Evolutionary conservation across 352 stramenopile genomes (phyloP), one percentile per base, ranked within the genome.

Genomic region (Phytophthora kernoviae): DNA sequence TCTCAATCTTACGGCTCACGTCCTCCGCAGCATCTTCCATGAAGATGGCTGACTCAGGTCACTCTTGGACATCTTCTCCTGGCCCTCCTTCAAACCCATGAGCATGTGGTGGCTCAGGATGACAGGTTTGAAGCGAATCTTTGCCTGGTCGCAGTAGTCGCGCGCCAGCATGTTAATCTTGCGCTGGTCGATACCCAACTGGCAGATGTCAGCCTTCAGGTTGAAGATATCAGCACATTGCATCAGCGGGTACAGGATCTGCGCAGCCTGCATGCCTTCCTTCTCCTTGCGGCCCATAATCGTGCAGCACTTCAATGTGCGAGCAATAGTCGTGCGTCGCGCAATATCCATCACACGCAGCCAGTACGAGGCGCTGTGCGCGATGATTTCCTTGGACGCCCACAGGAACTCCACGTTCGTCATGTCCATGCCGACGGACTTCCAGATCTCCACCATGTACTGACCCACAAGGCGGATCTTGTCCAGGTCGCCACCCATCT

Each of bases 361-460:
- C 94, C 94, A 98, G 84, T 98, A 98, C 62, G 84, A 88, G 34
- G 83, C 81, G 44, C 89, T 88, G 58, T 96, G 81, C 18, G 73
- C 60, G 68, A 97, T 96, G 64, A 98, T 98, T 71, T 99, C 94
- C 63, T 98, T 85, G 27, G 91, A 98, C 12, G 97, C 97, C 97
- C 97, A 99, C 17, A 99, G 91, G 73, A 99, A 99, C 75, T 99
- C 84, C 10, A 99, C 97, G 79, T 99, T 98, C 58, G 89, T 89
- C 75, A 99, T 96, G 81, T 99, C 89, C 98, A 99, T 99, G 20
- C 98, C 97, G 27, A 97, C 94, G 41, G 97, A 98, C 75, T 98
- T 99, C 98, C 98, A 99, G 58, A 99, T 98, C 74, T 99, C 96
- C 53, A 99, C 98, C 68, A 99, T 96, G 81, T 99, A 99, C 54